Percentiles rank a stretch among this genome's conserved stretches.
phyloP scores from a whole-genome alignment of 352 stramenopile genomes.

The Globisporangium canariense region DNA sequence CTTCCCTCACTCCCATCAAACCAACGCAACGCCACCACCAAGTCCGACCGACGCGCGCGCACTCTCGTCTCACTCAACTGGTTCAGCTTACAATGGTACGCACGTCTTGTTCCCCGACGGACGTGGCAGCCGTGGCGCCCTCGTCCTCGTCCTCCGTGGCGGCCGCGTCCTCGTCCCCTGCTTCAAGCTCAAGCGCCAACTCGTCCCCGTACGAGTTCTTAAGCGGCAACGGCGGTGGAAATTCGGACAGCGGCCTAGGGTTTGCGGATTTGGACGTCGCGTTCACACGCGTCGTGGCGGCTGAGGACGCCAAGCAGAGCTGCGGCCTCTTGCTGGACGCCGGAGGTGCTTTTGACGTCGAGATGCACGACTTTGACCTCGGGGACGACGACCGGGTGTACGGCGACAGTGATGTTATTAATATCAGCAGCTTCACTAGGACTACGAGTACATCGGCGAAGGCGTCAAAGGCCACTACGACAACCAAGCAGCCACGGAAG shows the following conservation, averaged over 20 bases:
- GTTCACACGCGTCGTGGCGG: conserved; percentile 20
- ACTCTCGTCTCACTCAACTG: neutral
- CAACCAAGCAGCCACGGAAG: conserved; percentile 1
- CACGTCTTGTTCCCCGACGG: conserved; percentile 2
- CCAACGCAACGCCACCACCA: neutral
- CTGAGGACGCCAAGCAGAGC: neutral
- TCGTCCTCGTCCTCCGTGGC: neutral
- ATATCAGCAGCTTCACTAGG: neutral
- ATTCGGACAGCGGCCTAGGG: conserved; percentile 15
- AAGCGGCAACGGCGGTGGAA: neutral
- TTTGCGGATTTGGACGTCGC: conserved; percentile 21
- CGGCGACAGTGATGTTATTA: neutral
- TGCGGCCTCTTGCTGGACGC: conserved; percentile 15
- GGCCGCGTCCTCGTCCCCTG: neutral
- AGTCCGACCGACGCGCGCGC: neutral
- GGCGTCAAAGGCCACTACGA: neutral
- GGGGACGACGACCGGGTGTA: neutral
- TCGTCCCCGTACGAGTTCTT: neutral
- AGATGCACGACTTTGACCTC: conserved; percentile 12
- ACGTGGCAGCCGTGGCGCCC: neutral
- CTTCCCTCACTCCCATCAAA: neutral
- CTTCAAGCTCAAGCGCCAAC: neutral
- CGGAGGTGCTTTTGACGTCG: conserved; percentile 17
- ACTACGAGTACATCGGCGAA: neutral
- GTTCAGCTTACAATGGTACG: neutral